A percentile compares a stretch with the other conserved stretches of the same genome.
These are phyloP conservation scores for Lophiostoma macrostomum DNA, from an alignment of 495 filamentous ascomycete species.

Conservation along the genomic window DNA sequence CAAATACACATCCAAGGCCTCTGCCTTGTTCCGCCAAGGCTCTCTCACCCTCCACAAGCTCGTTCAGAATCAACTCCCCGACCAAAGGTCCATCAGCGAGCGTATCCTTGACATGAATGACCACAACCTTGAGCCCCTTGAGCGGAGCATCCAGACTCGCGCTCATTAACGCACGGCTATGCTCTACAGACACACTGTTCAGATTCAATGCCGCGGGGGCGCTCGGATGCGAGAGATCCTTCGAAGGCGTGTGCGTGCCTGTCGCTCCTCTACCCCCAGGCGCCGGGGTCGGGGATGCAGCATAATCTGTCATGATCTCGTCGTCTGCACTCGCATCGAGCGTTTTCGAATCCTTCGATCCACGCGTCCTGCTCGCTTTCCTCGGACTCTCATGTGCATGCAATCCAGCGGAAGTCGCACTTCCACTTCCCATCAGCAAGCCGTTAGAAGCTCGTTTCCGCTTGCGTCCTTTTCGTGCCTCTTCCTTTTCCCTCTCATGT, in stretches of 20 bases:
- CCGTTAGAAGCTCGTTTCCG: constrained; percentile 36
- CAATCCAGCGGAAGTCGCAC: too few species aligned
- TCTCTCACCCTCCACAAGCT: constrained; percentile 61
- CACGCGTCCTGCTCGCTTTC: constrained; percentile 3
- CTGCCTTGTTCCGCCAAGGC: constrained; percentile 41
- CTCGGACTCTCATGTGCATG: neutral
- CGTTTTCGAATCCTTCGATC: neutral
- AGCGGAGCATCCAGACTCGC: constrained; percentile 45
- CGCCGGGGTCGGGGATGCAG: constrained; percentile 8
- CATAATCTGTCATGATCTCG: constrained; percentile 28
- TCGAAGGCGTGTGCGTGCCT: constrained; percentile 7
- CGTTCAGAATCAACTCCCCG: constrained; percentile 61
- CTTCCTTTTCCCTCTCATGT: constrained; percentile 33
- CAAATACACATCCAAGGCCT: constrained; percentile 74
- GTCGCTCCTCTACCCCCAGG: neutral
- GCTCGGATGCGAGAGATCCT: neutral
- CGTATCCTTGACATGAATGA: constrained; percentile 47
- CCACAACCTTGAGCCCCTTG: constrained; percentile 47
- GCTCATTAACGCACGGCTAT: constrained; percentile 7
- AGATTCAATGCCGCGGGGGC: constrained; percentile 9
- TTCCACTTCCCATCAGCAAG: constrained; percentile 1
- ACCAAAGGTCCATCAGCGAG: constrained; percentile 53
- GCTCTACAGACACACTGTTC: neutral
- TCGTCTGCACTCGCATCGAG: constrained; percentile 25
- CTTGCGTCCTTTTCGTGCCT: constrained; percentile 31